Conservation (phyloP, 108 stramenopile species). For the Nitzschia sp. region DNA sequence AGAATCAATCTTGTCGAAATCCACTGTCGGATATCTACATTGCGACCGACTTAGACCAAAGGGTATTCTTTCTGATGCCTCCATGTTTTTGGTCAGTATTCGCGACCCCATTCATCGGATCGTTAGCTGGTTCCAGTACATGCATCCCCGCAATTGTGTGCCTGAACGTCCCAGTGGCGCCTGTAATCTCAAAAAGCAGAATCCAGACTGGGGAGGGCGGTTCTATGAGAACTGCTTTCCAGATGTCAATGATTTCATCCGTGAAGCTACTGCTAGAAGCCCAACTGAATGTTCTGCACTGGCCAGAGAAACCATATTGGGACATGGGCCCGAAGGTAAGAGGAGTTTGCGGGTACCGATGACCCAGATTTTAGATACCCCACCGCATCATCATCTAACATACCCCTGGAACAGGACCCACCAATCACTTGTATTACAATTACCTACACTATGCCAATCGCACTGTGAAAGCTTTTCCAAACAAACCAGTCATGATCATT, state of each 20-base stretch:
- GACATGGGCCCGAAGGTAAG: slow-evolving; percentile 20
- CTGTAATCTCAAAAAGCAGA: slow-evolving; percentile 28
- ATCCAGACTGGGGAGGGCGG: slow-evolving; percentile 24
- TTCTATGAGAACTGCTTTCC: slow-evolving; percentile 39
- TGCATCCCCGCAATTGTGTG: slow-evolving; percentile 35
- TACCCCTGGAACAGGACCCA: slow-evolving; percentile 1
- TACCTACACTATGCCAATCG: slow-evolving; percentile 20
- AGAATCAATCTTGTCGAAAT: slow-evolving; percentile 11
- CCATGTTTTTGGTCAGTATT: slow-evolving; percentile 27
- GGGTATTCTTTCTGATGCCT: slow-evolving; percentile 3
- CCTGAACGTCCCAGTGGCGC: slow-evolving; percentile 23
- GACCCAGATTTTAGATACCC: neutral
- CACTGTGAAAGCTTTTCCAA: slow-evolving; percentile 12
- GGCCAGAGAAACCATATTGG: slow-evolving; percentile 12
- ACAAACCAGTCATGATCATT: slow-evolving; percentile 9
- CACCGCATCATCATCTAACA: neutral
- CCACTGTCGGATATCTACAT: slow-evolving; percentile 23
- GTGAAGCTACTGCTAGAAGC: neutral
- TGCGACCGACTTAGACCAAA: slow-evolving; percentile 17
- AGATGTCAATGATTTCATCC: slow-evolving; percentile 19
- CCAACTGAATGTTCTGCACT: slow-evolving; percentile 11
- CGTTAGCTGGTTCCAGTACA: slow-evolving; percentile 36
- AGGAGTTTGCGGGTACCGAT: neutral
- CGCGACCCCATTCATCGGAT: slow-evolving; percentile 38
- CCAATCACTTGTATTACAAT: slow-evolving; percentile 32